Evolutionary conservation across 805 yeast species (phyloP).

Genomic region (Metschnikowia lunata): DNA sequence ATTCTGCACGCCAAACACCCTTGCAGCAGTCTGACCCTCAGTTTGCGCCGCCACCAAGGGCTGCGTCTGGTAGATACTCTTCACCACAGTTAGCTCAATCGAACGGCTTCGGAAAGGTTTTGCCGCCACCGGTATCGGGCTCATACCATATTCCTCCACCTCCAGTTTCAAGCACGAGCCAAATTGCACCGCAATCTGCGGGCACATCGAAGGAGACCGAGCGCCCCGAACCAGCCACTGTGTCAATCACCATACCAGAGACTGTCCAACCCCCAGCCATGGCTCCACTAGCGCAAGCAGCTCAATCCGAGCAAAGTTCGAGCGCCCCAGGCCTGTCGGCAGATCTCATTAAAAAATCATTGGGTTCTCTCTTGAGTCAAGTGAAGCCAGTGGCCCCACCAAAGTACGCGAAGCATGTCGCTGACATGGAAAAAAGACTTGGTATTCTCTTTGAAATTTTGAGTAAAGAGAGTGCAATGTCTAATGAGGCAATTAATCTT

Average conservation of each 20-base stretch:
- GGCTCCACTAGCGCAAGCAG: conserved; percentile 22
- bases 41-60: conserved; percentile 7
- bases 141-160: conserved; percentile 8
- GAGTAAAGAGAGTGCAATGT: conserved; percentile 64
- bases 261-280: conserved; percentile 7
- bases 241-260: too few species aligned
- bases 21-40: conserved; percentile 1
- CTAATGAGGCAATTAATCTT: conserved; percentile 49
- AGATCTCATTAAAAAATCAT: conserved; percentile 50
- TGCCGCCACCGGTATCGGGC: conserved; percentile 17
- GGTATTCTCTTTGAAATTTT: conserved; percentile 72
- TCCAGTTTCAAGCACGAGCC: conserved; percentile 1
- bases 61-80: conserved; percentile 1
- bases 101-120: conserved; percentile 6
- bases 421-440: conserved; percentile 80
- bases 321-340: neutral
- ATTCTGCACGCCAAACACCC: conserved; percentile 4
- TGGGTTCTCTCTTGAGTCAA: conserved; percentile 51
- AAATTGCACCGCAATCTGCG: neutral
- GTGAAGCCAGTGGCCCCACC: conserved; percentile 75
- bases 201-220: neutral
- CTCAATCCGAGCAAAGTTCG: neutral
- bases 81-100: conserved; percentile 5
- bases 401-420: conserved; percentile 64
- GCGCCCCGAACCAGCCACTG: too few species aligned